These are phyloP conservation scores for Arctium minus DNA, from an alignment of 129 eudicot species.

Conservation along the genomic window DNA sequence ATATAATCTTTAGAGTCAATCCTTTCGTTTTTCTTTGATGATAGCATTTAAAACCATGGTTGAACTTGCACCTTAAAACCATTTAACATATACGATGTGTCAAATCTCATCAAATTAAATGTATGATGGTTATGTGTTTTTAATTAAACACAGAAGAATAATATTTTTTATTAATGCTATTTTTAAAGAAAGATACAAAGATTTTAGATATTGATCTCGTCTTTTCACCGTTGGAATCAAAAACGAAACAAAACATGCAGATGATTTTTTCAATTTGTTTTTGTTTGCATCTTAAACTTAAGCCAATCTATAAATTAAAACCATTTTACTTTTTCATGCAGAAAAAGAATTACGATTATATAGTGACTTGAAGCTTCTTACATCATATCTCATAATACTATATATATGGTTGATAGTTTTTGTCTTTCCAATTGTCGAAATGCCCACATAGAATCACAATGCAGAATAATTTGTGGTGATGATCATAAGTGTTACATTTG, in stretches of 20 bases:
- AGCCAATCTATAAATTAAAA: too few species aligned
- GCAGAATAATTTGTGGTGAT: neutral
- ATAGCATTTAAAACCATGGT: neutral
- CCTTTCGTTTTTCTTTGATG: neutral
- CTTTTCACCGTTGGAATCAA: neutral
- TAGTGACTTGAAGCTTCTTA: too few species aligned
- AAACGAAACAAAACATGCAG: too few species aligned
- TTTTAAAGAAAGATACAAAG: neutral
- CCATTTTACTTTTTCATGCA: too few species aligned
- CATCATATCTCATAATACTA: neutral
- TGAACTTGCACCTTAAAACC: neutral
- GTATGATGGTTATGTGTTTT: neutral
- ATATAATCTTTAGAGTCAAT: neutral
- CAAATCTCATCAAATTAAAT: neutral
- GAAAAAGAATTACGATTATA: too few species aligned
- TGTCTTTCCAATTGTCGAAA: too few species aligned
- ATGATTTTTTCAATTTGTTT: too few species aligned
- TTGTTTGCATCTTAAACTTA: too few species aligned
- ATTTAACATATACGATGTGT: neutral
- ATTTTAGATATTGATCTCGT: neutral
- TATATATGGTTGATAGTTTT: too few species aligned
- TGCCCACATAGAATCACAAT: too few species aligned
- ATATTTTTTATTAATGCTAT: neutral
- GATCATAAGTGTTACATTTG: too few species aligned
- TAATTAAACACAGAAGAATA: neutral